Evolutionary conservation across 805 yeast genomes (phyloP).

Genomic region (Kodamaea jinghongensis): DNA sequence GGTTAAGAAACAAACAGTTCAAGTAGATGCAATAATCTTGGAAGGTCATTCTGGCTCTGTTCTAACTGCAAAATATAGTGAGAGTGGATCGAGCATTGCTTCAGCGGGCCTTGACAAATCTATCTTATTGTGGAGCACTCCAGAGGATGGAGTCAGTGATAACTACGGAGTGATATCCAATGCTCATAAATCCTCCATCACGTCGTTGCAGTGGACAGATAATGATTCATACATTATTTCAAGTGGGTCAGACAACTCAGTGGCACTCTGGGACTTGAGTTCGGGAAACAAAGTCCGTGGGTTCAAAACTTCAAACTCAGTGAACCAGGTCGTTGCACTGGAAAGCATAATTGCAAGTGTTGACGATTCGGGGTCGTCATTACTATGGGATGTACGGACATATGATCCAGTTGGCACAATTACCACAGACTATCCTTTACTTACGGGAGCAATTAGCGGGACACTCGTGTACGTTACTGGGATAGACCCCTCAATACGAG

Average conservation of each 20-base stretch:
- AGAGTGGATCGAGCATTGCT: constrained; percentile 51
- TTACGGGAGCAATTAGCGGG: constrained; percentile 41
- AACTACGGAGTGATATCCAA: constrained; percentile 43
- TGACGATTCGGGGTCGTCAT: constrained; percentile 61
- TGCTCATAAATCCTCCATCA: constrained; percentile 66
- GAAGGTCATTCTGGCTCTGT: constrained; percentile 57
- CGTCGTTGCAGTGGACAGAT: constrained; percentile 54
- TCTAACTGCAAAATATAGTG: constrained; percentile 49
- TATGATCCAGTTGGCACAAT: constrained; percentile 41
- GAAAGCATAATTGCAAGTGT: constrained; percentile 37
- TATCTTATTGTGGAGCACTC: constrained; percentile 47
- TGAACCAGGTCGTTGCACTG: constrained; percentile 47
- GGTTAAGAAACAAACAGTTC: constrained; percentile 31
- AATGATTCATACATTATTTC: constrained; percentile 45
- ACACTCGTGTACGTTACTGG: constrained; percentile 60
- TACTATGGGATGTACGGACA: constrained; percentile 66
- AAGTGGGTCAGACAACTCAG: constrained; percentile 59
- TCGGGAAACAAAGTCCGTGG: constrained; percentile 49
- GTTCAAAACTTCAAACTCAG: constrained; percentile 48
- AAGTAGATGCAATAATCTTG: constrained; percentile 29
- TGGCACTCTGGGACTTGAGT: constrained; percentile 60
- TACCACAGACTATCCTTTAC: constrained; percentile 54
- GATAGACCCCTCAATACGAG: constrained; percentile 60
- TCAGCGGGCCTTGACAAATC: constrained; percentile 60
- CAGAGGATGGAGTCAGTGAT: constrained; percentile 24